Base-by-base conservation (phyloP, 257 asterid genomes). In the Lycium barbarum region DNA sequence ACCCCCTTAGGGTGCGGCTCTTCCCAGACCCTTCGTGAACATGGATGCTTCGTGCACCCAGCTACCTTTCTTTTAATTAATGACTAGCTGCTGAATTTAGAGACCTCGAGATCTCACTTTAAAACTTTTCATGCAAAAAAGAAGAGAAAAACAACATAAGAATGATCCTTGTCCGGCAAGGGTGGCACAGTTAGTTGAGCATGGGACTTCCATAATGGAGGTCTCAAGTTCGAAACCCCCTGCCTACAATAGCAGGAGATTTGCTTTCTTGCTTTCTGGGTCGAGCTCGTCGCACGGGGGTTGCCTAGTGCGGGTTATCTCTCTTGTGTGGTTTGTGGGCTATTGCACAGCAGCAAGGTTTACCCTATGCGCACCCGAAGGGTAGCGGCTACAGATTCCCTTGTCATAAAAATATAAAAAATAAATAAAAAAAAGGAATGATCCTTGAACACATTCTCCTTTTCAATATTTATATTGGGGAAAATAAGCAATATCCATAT, bases 381-480 rank as follows among this genome's bases (percentile, higher is more conserved):
- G 33, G 33, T 26, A 26, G 33, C 33, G 33, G 33, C 33, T 26
- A 26, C 33, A 1, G 33, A 1, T 26, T 26, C 33, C 33, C 33
- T 26, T 26, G 33, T 26, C 33, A 26, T 26, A 26, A 26, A 26
- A 26, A 26, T 26, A 59, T 7, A 59, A 26, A 59, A 59, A 11
- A 18, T 18, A 26, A 18, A 26, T 18, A 18, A 18, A 59, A 18
- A 26, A 59, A 20, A 59, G 2, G 5, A 6, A 59, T 59, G 18
- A 17, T 7, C 10, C 11, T 59, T 59, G 65, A 59, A 59, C 20
- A 74, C 20, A 20, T 74, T 74, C 62, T 73, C 45, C 59, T 73
- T 71, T 43, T 73, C 80, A 45, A 73, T 13, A 71, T 45, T 9
- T n/a, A 49, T 73, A 43, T 73, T n/a, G 80, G 80, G 58, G 38